Percentiles rank a stretch among this genome's conserved stretches.
Conservation (phyloP, 139 green algal genomes). For the Nannochloris sp. region DNA sequence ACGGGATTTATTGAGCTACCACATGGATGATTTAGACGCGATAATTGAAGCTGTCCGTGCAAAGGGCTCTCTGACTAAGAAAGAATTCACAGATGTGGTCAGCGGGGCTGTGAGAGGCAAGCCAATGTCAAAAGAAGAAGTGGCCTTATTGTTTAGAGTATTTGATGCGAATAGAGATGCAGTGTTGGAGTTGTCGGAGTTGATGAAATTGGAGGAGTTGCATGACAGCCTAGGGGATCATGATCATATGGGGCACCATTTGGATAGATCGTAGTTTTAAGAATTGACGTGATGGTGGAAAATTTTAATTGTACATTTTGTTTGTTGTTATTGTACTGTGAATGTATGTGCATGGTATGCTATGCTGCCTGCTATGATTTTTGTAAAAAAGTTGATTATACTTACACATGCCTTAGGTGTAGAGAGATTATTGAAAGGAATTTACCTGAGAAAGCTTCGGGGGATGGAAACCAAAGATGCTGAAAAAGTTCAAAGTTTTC, state of each 20-base stretch:
- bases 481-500: no score
- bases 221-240: no score
- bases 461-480: no score
- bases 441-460: background rate
- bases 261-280: no score
- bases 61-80: slow-evolving; percentile 6
- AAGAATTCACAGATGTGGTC: slow-evolving; percentile 23
- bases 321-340: background rate
- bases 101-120: slow-evolving; percentile 8
- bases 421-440: background rate
- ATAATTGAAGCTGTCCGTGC: background rate
- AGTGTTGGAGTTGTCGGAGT: slow-evolving; percentile 23
- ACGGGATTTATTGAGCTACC: slow-evolving; percentile 36
- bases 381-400: background rate
- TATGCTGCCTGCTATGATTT: no score
- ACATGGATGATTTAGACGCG: slow-evolving; percentile 46
- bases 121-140: slow-evolving; percentile 28
- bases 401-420: background rate
- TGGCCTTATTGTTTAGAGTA: slow-evolving; percentile 41
- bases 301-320: no score
- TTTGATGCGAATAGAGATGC: slow-evolving; percentile 28
- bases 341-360: no score
- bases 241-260: no score
- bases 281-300: no score
- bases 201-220: slow-evolving; percentile 25